Evolutionary conservation across 2,329 filamentous ascomycete genomes (phyloP), one percentile per base, ranked within the genome.

Genomic region (Colletotrichum melonis): DNA sequence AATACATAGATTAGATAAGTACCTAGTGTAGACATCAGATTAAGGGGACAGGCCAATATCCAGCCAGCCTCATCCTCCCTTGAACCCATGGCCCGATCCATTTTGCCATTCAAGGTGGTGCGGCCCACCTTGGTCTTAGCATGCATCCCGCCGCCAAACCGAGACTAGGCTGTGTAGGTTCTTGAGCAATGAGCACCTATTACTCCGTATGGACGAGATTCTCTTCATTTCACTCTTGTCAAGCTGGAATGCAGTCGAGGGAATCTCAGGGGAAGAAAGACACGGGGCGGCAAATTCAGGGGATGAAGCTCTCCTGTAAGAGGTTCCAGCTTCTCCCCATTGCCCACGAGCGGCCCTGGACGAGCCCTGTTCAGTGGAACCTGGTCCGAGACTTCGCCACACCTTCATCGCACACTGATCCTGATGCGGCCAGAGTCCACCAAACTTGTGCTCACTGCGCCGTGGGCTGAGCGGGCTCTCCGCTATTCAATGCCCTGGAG

Each of bases 281-380:
- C 32, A 46, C 56, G 22, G 42, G 59, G 59, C 66, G 52, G 58
- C 42, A 63, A 63, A 64, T 56, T 70, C 55, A 69, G 66, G 70
- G 59, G 70, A 56, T 38, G 24, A 42, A 22, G 22, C 38, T 42
- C 38, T 42, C 8, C 42, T 49, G 59, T 59, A 38, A 49, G 54
- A 73, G 67, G 42, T 49, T 49, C 38, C 38, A 42, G 12, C 35
- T 38, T n/a, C 19, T 3, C 42, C 42, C 60, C 60, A n/a, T 38
- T 52, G 42, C 14, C 24, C 32, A 57, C 42, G 19, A 19, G 42
- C n/a, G 42, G 54, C 42, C 66, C 59, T 64, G 59, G 12, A 26
- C 54, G 46, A 63, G 59, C 70, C 60, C 70, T 70, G 70, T 63
- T n/a, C 60, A 32, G 32, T 73, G 67, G 70, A 19, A 67, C 67